A percentile compares a stretch with the other conserved stretches of the same genome.
Conservation (phyloP, 148 eudicot genomes). For the Vaccinium macrocarpon region DNA sequence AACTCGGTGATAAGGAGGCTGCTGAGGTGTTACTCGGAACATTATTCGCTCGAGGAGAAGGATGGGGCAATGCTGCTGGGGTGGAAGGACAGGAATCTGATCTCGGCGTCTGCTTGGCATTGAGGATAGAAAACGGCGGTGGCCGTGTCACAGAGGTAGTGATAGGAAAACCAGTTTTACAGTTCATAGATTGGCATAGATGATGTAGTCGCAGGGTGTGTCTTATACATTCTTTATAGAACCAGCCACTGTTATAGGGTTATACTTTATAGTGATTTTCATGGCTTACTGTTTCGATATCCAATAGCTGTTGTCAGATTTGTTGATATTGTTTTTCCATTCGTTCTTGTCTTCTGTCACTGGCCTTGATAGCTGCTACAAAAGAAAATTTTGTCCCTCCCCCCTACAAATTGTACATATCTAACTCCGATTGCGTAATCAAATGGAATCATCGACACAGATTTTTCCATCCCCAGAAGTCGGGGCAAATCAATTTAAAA, state of each 20-base stretch:
- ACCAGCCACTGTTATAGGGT: background rate
- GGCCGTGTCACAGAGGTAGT: background rate
- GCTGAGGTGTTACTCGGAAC: slow-evolving; percentile 63
- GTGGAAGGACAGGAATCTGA: slow-evolving; percentile 77
- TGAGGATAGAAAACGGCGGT: slow-evolving; percentile 16
- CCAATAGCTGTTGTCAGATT: background rate
- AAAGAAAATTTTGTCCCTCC: background rate
- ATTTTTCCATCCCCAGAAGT: too few species aligned
- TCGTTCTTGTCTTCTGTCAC: background rate
- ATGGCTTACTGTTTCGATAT: background rate
- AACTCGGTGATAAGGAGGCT: slow-evolving; percentile 66
- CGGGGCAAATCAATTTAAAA: too few species aligned
- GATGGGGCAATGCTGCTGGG: slow-evolving; percentile 87
- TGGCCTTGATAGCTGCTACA: background rate
- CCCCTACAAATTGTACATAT: too few species aligned
- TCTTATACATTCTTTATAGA: background rate
- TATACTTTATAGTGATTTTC: background rate
- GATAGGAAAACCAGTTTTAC: slow-evolving; percentile 9
- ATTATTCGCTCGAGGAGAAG: slow-evolving; percentile 71
- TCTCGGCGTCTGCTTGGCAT: slow-evolving; percentile 93
- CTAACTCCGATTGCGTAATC: too few species aligned
- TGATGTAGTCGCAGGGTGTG: background rate
- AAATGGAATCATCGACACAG: too few species aligned
- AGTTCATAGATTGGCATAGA: background rate
- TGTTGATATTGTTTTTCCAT: background rate